These are phyloP conservation scores for Auricularia sp. DNA, from an alignment of 768 basidiomycete genomes.

Conservation along the genomic window DNA sequence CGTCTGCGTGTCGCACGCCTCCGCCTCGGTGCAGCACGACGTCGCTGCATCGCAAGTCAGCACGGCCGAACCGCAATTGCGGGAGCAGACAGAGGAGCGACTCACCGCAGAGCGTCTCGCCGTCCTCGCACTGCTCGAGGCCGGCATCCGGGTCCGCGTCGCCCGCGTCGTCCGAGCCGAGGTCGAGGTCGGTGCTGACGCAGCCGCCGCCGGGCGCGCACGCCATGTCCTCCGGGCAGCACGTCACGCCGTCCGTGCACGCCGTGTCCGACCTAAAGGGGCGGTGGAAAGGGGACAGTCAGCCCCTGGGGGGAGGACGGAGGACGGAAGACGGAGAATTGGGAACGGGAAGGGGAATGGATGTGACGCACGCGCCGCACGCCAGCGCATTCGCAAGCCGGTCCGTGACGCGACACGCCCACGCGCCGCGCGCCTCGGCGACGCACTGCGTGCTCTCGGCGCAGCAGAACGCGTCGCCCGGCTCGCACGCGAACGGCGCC, in stretches of 20 bases:
- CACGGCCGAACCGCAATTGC: neutral
- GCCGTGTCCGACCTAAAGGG: neutral
- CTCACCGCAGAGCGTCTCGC: neutral
- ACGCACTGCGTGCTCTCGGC: neutral
- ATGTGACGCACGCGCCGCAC: neutral
- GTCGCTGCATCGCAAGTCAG: neutral
- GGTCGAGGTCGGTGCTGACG: neutral
- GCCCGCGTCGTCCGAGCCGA: neutral
- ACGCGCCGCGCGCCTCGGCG: neutral
- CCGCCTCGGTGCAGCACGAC: neutral
- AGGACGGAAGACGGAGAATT: too few relatives aligned
- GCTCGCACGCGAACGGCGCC: neutral
- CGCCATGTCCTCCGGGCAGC: neutral
- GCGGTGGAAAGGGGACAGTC: neutral
- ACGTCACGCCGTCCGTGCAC: neutral
- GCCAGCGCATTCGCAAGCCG: neutral
- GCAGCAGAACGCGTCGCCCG: neutral
- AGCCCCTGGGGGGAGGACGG: neutral
- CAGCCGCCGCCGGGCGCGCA: neutral
- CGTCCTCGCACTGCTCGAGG: neutral
- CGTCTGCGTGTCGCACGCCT: neutral
- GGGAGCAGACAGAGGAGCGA: neutral
- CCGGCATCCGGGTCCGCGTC: neutral
- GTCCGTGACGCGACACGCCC: neutral
- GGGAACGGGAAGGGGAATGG: neutral